Conservation (phyloP, 179 eudicot species). For the Camellia oleifera region DNA sequence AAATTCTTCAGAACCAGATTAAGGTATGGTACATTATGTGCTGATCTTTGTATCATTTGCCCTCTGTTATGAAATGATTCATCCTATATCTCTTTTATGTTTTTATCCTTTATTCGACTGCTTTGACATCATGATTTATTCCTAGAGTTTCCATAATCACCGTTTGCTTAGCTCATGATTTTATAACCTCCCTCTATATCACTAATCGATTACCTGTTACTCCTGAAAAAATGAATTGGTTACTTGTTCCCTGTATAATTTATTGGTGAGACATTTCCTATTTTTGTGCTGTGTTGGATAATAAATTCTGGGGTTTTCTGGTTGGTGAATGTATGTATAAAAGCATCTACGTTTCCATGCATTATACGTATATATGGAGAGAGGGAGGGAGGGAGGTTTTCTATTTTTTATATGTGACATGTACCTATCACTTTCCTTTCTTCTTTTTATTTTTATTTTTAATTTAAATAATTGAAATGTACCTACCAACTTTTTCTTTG, state of each 20-base stretch:
- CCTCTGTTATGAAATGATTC: background rate
- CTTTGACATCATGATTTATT: background rate
- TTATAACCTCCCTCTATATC: background rate
- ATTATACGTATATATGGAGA: no score
- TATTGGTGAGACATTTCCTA: background rate
- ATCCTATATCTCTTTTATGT: background rate
- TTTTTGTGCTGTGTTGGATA: background rate
- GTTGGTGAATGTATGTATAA: no score
- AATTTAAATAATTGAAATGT: no score
- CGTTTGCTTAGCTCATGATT: background rate
- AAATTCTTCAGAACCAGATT: slow-evolving; percentile 60
- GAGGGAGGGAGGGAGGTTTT: no score
- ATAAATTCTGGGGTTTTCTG: background rate
- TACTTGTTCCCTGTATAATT: background rate
- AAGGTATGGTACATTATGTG: slow-evolving; percentile 48
- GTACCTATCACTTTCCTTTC: no score
- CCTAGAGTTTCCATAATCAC: background rate
- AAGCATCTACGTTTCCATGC: no score
- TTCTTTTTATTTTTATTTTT: no score
- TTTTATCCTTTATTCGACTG: background rate
- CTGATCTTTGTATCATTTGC: background rate
- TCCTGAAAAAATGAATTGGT: background rate
- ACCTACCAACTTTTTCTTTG: no score
- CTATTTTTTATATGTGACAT: no score
- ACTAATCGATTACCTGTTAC: background rate